Evolutionary conservation across 225 moss, liverwort and hornwort genomes (phyloP).

Genomic region (Polytrichum formosum): DNA sequence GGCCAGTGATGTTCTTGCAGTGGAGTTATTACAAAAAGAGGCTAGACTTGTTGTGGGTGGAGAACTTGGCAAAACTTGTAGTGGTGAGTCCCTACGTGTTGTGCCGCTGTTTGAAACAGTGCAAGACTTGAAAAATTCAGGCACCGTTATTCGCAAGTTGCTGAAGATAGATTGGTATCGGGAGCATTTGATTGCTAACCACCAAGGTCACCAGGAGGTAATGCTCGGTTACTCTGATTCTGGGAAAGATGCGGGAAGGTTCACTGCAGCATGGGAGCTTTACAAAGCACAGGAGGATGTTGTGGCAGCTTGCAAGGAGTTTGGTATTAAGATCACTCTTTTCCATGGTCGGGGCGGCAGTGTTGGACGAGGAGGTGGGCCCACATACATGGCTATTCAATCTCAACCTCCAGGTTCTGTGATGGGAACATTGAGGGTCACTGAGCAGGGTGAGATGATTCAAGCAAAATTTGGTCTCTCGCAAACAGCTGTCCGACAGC

Average conservation of each 20-base stretch:
- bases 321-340: constrained; percentile 74
- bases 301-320: constrained; percentile 80
- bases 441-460: constrained; percentile 91
- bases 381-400: constrained; percentile 85
- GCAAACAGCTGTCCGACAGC: constrained; percentile 77
- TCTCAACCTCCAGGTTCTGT: constrained; percentile 91
- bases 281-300: constrained; percentile 94
- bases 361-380: constrained; percentile 85
- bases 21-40: constrained; percentile 82
- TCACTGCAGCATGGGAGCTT: constrained; percentile 82
- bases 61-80: constrained; percentile 65
- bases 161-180: constrained; percentile 78
- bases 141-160: constrained; percentile 71
- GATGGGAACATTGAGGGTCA: constrained; percentile 81
- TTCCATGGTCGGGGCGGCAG: constrained; percentile 84
- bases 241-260: constrained; percentile 85
- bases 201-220: constrained; percentile 79
- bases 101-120: constrained; percentile 91
- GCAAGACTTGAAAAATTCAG: constrained; percentile 74
- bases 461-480: constrained; percentile 89
- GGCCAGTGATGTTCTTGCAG: constrained; percentile 79
- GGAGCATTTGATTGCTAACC: constrained; percentile 68
- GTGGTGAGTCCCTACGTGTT: constrained; percentile 60
- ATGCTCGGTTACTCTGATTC: constrained; percentile 98
- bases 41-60: constrained; percentile 76